These are phyloP conservation scores for Talaromyces nanjingensis DNA, from an alignment of 495 filamentous ascomycete species.

Conservation along the genomic window DNA sequence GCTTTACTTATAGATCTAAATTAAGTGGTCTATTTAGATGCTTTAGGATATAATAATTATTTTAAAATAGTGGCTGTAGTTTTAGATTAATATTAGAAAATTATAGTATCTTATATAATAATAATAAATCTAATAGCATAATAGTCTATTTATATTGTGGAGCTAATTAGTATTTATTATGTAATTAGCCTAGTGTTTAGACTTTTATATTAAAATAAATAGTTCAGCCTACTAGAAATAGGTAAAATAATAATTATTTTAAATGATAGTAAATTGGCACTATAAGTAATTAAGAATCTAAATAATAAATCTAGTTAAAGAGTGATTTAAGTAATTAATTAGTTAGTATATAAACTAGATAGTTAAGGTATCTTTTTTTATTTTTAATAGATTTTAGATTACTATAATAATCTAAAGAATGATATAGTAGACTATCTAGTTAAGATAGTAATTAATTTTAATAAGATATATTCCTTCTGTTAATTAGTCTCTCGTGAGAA, in stretches of 20 bases:
- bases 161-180: not conserved
- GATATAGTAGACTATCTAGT: too few species aligned
- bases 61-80: not conserved
- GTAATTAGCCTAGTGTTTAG: not conserved
- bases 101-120: not conserved
- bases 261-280: not conserved
- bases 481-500: too few species aligned
- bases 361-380: too few species aligned
- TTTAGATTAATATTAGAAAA: not conserved
- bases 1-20: not conserved
- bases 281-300: not conserved
- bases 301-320: too few species aligned
- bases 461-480: too few species aligned
- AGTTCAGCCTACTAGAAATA: not conserved
- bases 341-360: too few species aligned
- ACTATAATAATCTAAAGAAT: too few species aligned
- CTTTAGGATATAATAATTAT: not conserved
- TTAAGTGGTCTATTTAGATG: not conserved
- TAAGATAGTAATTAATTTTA: too few species aligned
- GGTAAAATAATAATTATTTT: not conserved
- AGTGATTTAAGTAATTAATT: too few species aligned
- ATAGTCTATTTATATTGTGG: not conserved
- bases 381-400: too few species aligned
- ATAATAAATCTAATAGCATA: not conserved
- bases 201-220: not conserved